Evolutionary conservation across 805 yeast genomes (phyloP), one percentile per base, ranked within the genome.

Genomic region (Yarrowia bubula): DNA sequence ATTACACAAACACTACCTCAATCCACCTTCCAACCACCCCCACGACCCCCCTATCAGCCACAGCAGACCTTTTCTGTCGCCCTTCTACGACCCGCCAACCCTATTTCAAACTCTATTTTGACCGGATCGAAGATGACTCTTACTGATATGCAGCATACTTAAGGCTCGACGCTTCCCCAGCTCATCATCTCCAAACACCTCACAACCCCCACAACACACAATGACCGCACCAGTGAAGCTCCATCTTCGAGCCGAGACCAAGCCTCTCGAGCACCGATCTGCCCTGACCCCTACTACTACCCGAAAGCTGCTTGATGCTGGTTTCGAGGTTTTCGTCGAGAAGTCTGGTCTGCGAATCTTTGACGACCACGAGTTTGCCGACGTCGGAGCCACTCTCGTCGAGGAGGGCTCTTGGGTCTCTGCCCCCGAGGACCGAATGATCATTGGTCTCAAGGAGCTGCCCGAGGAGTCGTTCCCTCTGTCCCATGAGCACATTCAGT

Each of bases 201-300:
- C 31, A 48, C n/a, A 15, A 17, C 41, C 22, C 58, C 38, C 42
- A 38, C 60, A 14, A 55, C 47, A 32, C 50, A 58, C 41, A 58
- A 58, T 58, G 64, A 9, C 64, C 55, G 53, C 68, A 31, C 68
- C 69, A 69, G 90, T 88, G 42, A 86, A 82, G 63, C 80, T 95
- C 69, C 99, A 95, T 73, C 81, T 95, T 68, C 88, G 99, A 81
- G 98, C 98, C 38, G 99, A 95, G 77, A 89, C 95, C 72, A 95
- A 95, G 84, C 97, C 98, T 32, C 79, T 91, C 73, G 99, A 95
- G 80, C 97, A 96, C 68, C 88, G 99, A 81, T 96, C 98, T 48
- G 98, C 97, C 50, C 82, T 95, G 71, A 92, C 99, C 1, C 99
- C 99, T 37, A 78, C 90, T 48, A 90, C 97, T 44, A 87, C 96